Conservation (phyloP, 2,329 filamentous ascomycete genomes). For the Leptodontidium sp. region DNA sequence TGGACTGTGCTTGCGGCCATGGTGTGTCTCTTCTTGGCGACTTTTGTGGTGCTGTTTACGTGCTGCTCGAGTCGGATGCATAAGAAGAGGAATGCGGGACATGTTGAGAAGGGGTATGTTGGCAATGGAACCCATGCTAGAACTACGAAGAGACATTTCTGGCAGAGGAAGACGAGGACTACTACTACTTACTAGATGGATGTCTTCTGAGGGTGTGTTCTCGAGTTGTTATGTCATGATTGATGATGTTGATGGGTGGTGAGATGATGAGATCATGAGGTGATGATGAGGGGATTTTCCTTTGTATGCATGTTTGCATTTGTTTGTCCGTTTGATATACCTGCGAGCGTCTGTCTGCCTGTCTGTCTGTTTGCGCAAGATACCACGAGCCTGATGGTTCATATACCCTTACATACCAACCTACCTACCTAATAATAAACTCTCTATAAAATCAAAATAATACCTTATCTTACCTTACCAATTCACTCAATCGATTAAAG, state of each 20-base stretch:
- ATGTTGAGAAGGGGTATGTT: slow-evolving; percentile 33
- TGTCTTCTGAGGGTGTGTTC: background rate
- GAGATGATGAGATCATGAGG: background rate
- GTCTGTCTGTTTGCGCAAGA: slow-evolving; percentile 6
- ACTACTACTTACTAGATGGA: slow-evolving; percentile 16
- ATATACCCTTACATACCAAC: background rate
- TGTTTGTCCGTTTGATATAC: background rate
- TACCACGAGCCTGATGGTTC: slow-evolving; percentile 22
- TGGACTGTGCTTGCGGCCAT: slow-evolving; percentile 67
- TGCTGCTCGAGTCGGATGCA: slow-evolving; percentile 59
- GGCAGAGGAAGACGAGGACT: slow-evolving; percentile 15
- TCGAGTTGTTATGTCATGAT: background rate
- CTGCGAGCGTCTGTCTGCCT: slow-evolving; percentile 9
- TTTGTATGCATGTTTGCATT: slow-evolving; percentile 1
- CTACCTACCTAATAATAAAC: slow-evolving; percentile 20
- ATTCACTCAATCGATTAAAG: no score
- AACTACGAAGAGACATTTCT: slow-evolving; percentile 21
- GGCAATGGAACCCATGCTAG: slow-evolving; percentile 28
- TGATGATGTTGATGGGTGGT: background rate
- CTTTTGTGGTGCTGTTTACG: slow-evolving; percentile 65
- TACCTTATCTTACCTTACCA: no score
- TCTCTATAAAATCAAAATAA: background rate
- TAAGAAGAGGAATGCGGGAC: slow-evolving; percentile 32
- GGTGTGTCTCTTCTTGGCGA: slow-evolving; percentile 62
- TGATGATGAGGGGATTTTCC: slow-evolving; percentile 11